Conservation (phyloP, 2,329 filamentous ascomycete species). For the Periconia macrospinosa region DNA sequence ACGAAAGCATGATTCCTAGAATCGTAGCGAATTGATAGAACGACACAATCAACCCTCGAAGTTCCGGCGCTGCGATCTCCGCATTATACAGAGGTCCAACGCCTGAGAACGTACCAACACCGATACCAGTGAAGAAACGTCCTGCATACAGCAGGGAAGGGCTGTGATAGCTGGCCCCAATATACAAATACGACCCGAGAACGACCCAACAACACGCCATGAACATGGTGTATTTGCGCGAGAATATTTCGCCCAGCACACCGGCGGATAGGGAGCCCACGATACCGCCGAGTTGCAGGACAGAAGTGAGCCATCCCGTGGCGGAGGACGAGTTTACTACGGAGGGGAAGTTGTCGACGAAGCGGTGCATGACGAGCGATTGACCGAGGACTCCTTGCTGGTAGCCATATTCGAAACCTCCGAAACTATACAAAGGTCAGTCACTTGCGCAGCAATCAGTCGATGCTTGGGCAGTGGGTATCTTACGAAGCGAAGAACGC, state of each 20-base stretch:
- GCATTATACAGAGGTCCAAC: slow-evolving; percentile 51
- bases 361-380: slow-evolving; percentile 57
- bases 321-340: slow-evolving; percentile 51
- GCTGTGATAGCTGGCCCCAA: slow-evolving; percentile 46
- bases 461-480: background rate
- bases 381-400: slow-evolving; percentile 60
- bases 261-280: slow-evolving; percentile 53
- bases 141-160: slow-evolving; percentile 52
- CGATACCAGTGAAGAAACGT: slow-evolving; percentile 54
- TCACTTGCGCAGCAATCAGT: background rate
- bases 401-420: slow-evolving; percentile 57
- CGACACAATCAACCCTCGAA: slow-evolving; percentile 31
- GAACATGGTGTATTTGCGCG: slow-evolving; percentile 57
- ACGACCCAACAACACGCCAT: slow-evolving; percentile 50
- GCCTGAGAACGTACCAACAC: slow-evolving; percentile 53
- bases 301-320: slow-evolving; percentile 56
- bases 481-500: slow-evolving; percentile 35
- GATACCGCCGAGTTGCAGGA: slow-evolving; percentile 56
- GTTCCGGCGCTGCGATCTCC: slow-evolving; percentile 29
- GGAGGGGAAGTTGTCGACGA: slow-evolving; percentile 53
- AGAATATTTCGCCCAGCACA: slow-evolving; percentile 54
- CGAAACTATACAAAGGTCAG: slow-evolving; percentile 41
- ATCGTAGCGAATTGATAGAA: slow-evolving; percentile 35
- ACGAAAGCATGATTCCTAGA: slow-evolving; percentile 34
- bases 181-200: slow-evolving; percentile 46